Conservation (phyloP, 805 yeast genomes). For the Torulaspora maleeae region DNA sequence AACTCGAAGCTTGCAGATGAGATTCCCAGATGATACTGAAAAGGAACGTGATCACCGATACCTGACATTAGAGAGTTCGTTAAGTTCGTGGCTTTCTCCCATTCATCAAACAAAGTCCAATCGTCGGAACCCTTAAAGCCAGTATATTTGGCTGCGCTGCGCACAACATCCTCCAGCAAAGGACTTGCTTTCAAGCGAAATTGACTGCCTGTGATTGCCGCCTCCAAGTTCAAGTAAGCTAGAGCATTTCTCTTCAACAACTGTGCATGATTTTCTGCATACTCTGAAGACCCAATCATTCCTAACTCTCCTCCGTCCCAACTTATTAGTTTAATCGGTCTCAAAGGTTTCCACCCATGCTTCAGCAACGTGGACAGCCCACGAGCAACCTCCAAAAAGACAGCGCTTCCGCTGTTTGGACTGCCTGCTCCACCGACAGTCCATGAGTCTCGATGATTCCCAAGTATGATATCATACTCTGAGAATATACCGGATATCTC, state of each 20-base stretch:
- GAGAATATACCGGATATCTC: constrained; percentile 53
- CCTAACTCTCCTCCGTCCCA: constrained; percentile 85
- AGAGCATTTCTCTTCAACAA: constrained; percentile 47
- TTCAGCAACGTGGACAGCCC: constrained; percentile 43
- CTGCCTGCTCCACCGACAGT: constrained; percentile 48
- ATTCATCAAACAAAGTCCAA: constrained; percentile 46
- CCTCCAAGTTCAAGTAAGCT: constrained; percentile 49
- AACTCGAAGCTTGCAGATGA: constrained; percentile 55
- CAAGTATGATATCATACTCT: constrained; percentile 51
- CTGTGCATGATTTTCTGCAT: constrained; percentile 55
- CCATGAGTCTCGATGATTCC: constrained; percentile 52
- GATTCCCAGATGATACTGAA: constrained; percentile 63
- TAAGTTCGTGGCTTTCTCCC: constrained; percentile 37
- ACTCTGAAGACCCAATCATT: constrained; percentile 71
- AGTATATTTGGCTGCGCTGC: constrained; percentile 44
- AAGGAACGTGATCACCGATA: constrained; percentile 53
- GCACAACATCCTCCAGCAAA: constrained; percentile 45
- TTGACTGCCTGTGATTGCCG: constrained; percentile 48
- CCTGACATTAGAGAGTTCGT: constrained; percentile 43
- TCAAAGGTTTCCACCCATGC: constrained; percentile 64
- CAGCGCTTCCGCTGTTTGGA: constrained; percentile 47
- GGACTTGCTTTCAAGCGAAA: constrained; percentile 53
- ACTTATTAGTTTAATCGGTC: constrained; percentile 65
- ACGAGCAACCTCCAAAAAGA: constrained; percentile 49
- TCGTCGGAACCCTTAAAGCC: constrained; percentile 39